Base-by-base conservation (phyloP, 768 basidiomycete species). In the Phanerochaete sordida region DNA sequence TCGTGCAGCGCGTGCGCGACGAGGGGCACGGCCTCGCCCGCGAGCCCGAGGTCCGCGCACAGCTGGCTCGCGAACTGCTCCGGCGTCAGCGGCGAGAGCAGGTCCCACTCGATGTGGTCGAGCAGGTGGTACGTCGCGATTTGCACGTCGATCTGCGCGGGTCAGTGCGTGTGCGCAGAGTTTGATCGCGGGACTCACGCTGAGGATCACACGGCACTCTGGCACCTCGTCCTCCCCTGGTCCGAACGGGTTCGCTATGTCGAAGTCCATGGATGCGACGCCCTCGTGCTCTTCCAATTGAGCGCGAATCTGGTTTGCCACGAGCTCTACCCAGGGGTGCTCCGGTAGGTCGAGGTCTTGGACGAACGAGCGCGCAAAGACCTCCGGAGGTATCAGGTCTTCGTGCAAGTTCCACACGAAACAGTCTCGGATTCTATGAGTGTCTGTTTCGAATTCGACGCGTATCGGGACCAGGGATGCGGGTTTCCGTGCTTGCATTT, bases 51-150 rank as follows among this genome's bases (percentile, higher is more conserved):
- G 63, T 98, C 97, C 24, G 79, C 72, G 67, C 91, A 93, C 33
- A 98, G 87, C 52, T 83, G 85, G 39, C 76, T 74, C 0, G 96
- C 84, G 67, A 98, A 98, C 0, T 76, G 79, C 70, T 96, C 90
- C 1, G 96, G 96, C 0, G 93, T 95, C 37, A 98, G 81, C 3
- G 90, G 83, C 3, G 95, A 96, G 48, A 91, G 84, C n/a, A 98
- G 82, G 73, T 99, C 96, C 96, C 96, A 99, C 74, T 99, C 97
- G 65, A 99, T 94, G 69, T 95, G 91, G 75, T 99, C 97, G 58
- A 91, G 79, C 1, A 99, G 81, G 72, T 96, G 93, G 70, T 94
- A 81, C 49, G 88, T 91, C 24, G 88, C 92, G 69, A 99, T 90
- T 72, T 99, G 97, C 26, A 98, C 93, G 75, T 99, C 97, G 70